A percentile compares a stretch with the other conserved stretches of the same genome.
Evolutionary conservation across 2,329 filamentous ascomycete species (phyloP).

Genomic region (Dactylellina leptospora): DNA sequence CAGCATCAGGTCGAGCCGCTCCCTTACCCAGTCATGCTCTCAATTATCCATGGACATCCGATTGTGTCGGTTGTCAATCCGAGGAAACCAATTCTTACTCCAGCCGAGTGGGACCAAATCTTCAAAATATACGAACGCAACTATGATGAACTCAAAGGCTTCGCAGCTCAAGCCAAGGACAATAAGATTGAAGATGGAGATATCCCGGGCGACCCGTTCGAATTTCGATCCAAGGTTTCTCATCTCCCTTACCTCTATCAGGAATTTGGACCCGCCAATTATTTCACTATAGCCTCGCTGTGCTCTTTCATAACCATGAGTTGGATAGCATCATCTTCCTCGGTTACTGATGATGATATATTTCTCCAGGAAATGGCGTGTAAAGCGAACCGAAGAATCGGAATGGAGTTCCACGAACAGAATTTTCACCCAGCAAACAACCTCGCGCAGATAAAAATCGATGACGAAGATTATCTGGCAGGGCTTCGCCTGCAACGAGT

Average conservation of each 20-base stretch:
- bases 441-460: neutral
- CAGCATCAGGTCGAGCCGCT: neutral
- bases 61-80: neutral
- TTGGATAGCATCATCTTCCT: neutral
- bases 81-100: conserved; percentile 2
- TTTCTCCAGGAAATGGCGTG: conserved; percentile 5
- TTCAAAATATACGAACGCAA: neutral
- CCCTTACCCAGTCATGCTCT: conserved; percentile 2
- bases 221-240: conserved; percentile 7
- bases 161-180: neutral
- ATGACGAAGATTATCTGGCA: neutral
- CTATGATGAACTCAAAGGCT: conserved; percentile 6
- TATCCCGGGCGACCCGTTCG: neutral
- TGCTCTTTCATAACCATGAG: neutral
- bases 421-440: neutral
- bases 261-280: conserved; percentile 3
- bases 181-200: neutral
- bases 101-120: conserved; percentile 16
- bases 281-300: conserved; percentile 17
- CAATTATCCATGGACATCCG: neutral
- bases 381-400: conserved; percentile 3
- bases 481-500: neutral
- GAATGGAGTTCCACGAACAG: conserved; percentile 3
- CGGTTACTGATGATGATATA: neutral
- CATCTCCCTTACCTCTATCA: conserved; percentile 13